A percentile compares a stretch with the other conserved stretches of the same genome.
These are phyloP conservation scores for Chlorella sp. DNA, from an alignment of 139 green algal genomes.

Conservation along the genomic window DNA sequence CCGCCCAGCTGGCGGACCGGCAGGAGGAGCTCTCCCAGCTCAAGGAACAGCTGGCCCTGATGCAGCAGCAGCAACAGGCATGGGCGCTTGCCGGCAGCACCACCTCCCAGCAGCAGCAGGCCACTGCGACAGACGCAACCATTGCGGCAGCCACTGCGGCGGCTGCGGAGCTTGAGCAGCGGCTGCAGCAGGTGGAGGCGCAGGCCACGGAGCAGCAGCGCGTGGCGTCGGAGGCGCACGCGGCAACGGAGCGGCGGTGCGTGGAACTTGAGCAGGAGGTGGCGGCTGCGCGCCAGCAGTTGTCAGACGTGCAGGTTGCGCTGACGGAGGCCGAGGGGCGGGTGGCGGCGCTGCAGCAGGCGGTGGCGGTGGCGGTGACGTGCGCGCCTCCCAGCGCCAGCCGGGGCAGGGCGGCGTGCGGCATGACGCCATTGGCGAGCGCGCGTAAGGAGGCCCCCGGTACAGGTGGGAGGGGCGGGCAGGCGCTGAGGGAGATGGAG, in stretches of 20 bases:
- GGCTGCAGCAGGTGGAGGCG: slow-evolving; percentile 5
- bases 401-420: slow-evolving; percentile 1
- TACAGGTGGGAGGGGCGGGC: no score
- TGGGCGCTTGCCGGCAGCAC: neutral
- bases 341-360: neutral
- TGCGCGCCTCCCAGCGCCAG: slow-evolving; percentile 16
- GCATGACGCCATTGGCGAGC: no score
- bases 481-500: no score
- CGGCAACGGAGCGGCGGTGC: no score
- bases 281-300: no score
- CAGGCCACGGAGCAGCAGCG: neutral
- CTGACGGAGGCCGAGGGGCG: neutral
- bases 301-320: neutral
- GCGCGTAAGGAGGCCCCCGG: no score
- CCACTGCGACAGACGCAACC: slow-evolving; percentile 5
- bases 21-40: slow-evolving; percentile 5
- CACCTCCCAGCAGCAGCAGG: slow-evolving; percentile 9
- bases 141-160: slow-evolving; percentile 4
- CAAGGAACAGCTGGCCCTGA: slow-evolving; percentile 2
- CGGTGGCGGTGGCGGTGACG: neutral
- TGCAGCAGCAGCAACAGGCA: neutral
- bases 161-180: slow-evolving; percentile 3
- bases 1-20: slow-evolving; percentile 2
- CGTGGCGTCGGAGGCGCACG: no score
- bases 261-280: no score